Evolutionary conservation across 2,329 filamentous ascomycete genomes (phyloP), one percentile per base, ranked within the genome.

Genomic region (Fusarium penzigii): DNA sequence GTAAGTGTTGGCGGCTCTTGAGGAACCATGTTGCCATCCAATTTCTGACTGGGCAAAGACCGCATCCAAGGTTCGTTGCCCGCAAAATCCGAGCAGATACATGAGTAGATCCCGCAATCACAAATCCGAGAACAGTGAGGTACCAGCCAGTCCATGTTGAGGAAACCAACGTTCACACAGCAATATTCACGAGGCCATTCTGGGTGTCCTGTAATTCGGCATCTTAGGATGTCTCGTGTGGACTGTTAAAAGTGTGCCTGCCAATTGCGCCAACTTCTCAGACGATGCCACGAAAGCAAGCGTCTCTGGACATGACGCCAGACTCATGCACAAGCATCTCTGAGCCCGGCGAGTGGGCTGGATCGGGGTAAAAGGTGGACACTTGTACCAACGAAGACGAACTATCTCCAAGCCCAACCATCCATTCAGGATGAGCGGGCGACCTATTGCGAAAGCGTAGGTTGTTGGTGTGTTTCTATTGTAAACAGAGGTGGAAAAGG

Each of bases 281-380:
- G 67, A 60, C 57, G 60, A 53, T 73, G 71, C 71, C 71, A 74
- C 70, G 71, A 74, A 64, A 65, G 68, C 69, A 68, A 68, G 63
- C 62, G 59, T 64, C 59, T 52, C 57, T 63, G 57, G 52, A 64
- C 62, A 60, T 62, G 57, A 65, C 64, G 64, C 57, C 60, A 56
- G 61, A 39, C 55, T 53, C 55, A 59, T 61, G 53, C 56, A 62
- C 59, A 55, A 56, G 57, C 54, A 62, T 49, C 53, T 51, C 49
- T 40, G 51, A 51, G 48, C 55, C 46, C 51, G 51, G 52, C 58
- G 48, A 64, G 55, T 57, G 60, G 60, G 51, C 58, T 59, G 63
- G 62, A 64, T 58, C 60, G 53, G 56, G 53, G 62, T 52, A 49
- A 25, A 25, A 61, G 56, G 61, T 58, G 59, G 61, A 55, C 60